Conservation (phyloP, 768 basidiomycete genomes). For the Lanmaoa pseudosensibilis region DNA sequence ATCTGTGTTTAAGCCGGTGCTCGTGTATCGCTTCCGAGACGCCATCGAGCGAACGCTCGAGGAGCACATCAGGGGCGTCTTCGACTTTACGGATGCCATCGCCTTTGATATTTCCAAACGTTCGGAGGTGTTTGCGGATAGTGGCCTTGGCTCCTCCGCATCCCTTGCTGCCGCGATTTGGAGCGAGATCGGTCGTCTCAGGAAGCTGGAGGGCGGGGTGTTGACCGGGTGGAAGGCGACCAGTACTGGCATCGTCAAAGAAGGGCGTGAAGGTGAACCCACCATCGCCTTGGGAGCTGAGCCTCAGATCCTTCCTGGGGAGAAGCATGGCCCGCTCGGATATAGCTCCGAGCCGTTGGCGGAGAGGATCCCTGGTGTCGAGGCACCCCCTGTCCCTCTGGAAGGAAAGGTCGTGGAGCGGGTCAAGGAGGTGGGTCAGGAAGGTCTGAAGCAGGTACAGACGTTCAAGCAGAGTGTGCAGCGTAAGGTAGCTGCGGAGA, state of each 20-base stretch:
- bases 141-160: constrained; percentile 51
- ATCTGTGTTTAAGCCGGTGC: constrained; percentile 61
- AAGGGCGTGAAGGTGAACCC: constrained; percentile 38
- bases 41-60: constrained; percentile 59
- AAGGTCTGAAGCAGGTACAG: constrained; percentile 37
- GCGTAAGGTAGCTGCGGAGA: constrained; percentile 41
- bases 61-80: constrained; percentile 49
- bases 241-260: constrained; percentile 61
- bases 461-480: constrained; percentile 47
- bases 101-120: constrained; percentile 60
- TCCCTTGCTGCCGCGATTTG: constrained; percentile 60
- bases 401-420: constrained; percentile 34
- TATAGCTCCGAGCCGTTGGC: constrained; percentile 43
- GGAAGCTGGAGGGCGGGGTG: constrained; percentile 36
- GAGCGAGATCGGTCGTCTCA: constrained; percentile 67
- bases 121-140: constrained; percentile 63
- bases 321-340: constrained; percentile 67
- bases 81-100: constrained; percentile 56
- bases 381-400: not conserved
- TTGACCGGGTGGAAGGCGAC: constrained; percentile 53
- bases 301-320: constrained; percentile 68
- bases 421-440: constrained; percentile 32
- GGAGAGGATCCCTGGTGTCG: constrained; percentile 6
- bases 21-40: constrained; percentile 55
- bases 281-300: constrained; percentile 68